Base-by-base conservation (phyloP, 75 land plant genomes). In the Selaginella tamariscina region DNA sequence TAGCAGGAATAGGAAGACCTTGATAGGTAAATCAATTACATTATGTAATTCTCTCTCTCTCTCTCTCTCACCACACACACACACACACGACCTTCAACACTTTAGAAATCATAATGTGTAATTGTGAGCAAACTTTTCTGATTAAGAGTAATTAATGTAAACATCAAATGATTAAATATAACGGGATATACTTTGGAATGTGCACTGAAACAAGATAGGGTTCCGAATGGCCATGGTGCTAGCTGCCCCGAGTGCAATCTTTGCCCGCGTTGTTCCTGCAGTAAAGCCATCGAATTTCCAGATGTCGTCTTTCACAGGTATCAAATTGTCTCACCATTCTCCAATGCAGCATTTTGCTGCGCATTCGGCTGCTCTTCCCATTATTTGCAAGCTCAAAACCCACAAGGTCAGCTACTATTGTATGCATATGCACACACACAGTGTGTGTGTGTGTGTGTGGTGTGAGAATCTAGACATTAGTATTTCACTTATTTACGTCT, bases 351-450 rank as follows among this genome's bases (percentile, higher is more conserved):
- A 65, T n/a, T 1, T 31, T 54, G 33, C 64, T 74, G 67, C 68
- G 80, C 23, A 70, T 85, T 32, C 66, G 54, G 54, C 74, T 62
- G 69, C 68, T 83, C 66, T 82, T 28, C 76, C 79, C 0, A 82
- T 85, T 56, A 88, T 87, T 32, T 87, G 85, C 84, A 91, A 91
- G 79, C 84, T 83, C 86, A 91, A 91, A 67, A 85, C 92, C 66
- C 97, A 91, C 81, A 88, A 91, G 92, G 97, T 85, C 49, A 15
- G 65, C 18, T n/a, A 27, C 9, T 13, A 8, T 11, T 28, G 1
- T 66, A n/a, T n/a, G n/a, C n/a, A n/a, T n/a, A n/a, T n/a, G n/a
- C n/a, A n/a, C n/a, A n/a, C n/a, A n/a, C n/a, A n/a, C n/a, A n/a
- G n/a, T n/a, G n/a, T n/a, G n/a, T n/a, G n/a, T n/a, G n/a, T n/a